These are phyloP conservation scores for Fusarium abutilonis DNA, from an alignment of 2,329 filamentous ascomycete species.

Conservation along the genomic window DNA sequence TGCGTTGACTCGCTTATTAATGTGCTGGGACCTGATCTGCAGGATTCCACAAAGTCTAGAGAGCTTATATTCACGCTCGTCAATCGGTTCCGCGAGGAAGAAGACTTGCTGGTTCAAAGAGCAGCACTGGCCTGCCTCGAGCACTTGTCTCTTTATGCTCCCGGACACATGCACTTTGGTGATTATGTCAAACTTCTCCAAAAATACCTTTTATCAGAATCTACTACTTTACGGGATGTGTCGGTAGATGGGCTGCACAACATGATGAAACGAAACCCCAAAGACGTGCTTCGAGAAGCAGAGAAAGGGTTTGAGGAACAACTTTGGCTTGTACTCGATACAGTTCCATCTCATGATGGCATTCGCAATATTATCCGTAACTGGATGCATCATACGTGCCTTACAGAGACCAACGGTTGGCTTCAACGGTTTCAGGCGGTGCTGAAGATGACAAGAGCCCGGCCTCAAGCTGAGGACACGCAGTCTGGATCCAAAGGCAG, in stretches of 20 bases:
- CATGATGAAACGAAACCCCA: constrained; percentile 90
- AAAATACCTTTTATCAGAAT: constrained; percentile 75
- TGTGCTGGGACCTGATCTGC: constrained; percentile 92
- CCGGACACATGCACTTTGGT: constrained; percentile 83
- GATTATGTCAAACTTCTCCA: constrained; percentile 87
- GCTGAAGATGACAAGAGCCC: constrained; percentile 84
- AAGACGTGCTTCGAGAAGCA: constrained; percentile 81
- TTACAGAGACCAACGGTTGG: constrained; percentile 84
- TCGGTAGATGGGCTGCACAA: constrained; percentile 91
- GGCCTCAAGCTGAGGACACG: constrained; percentile 64
- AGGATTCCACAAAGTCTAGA: constrained; percentile 90
- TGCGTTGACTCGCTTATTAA: constrained; percentile 97
- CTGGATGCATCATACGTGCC: constrained; percentile 91
- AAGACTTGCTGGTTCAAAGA: constrained; percentile 74
- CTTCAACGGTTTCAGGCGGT: constrained; percentile 88
- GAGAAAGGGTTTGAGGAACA: constrained; percentile 86
- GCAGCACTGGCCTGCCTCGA: constrained; percentile 87
- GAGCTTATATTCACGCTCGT: constrained; percentile 91
- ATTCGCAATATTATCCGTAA: constrained; percentile 90
- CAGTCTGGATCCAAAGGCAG: constrained; percentile 57
- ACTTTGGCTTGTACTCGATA: constrained; percentile 89
- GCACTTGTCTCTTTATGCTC: constrained; percentile 90
- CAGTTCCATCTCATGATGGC: constrained; percentile 76
- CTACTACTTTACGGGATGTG: constrained; percentile 76
- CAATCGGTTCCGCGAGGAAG: constrained; percentile 80